Conservation (phyloP, 306 rosid genomes). For the Citrullus colocynthis region DNA sequence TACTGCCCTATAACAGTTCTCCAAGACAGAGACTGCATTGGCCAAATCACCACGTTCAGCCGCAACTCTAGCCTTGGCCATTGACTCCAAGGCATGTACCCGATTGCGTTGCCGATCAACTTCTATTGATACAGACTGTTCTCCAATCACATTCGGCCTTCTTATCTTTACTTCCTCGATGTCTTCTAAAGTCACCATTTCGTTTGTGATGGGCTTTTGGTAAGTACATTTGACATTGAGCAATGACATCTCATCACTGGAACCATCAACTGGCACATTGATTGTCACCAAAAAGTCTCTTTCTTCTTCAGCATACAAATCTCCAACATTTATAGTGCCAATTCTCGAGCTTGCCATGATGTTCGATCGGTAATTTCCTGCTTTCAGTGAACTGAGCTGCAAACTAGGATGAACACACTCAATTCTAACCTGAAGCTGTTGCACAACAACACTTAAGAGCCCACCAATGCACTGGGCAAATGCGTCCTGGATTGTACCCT, state of each 20-base stretch:
- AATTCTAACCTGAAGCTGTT: constrained; percentile 6
- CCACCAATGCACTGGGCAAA: constrained; percentile 17
- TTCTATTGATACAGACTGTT: constrained; percentile 2
- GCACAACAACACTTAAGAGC: constrained; percentile 9
- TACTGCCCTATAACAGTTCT: neutral
- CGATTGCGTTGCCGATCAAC: constrained; percentile 13
- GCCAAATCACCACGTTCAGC: constrained; percentile 10
- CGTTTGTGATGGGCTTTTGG: constrained; percentile 4
- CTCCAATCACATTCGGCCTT: neutral
- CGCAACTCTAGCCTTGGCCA: constrained; percentile 5
- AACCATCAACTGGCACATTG: neutral
- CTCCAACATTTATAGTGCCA: constrained; percentile 9
- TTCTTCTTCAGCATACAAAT: constrained; percentile 16
- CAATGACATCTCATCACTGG: neutral
- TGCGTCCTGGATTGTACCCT: constrained; percentile 7
- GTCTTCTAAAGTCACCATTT: neutral
- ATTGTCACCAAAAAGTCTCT: constrained; percentile 10
- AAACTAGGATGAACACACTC: constrained; percentile 11
- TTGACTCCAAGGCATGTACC: constrained; percentile 1
- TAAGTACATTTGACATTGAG: constrained; percentile 5
- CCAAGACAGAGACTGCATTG: constrained; percentile 3
- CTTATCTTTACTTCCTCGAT: constrained; percentile 6
- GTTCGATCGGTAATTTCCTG: constrained; percentile 7
- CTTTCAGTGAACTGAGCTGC: constrained; percentile 4
- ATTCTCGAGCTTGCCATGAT: neutral